phyloP scores from a whole-genome alignment of 163 green algal genomes.

The Prototheca cutis region DNA sequence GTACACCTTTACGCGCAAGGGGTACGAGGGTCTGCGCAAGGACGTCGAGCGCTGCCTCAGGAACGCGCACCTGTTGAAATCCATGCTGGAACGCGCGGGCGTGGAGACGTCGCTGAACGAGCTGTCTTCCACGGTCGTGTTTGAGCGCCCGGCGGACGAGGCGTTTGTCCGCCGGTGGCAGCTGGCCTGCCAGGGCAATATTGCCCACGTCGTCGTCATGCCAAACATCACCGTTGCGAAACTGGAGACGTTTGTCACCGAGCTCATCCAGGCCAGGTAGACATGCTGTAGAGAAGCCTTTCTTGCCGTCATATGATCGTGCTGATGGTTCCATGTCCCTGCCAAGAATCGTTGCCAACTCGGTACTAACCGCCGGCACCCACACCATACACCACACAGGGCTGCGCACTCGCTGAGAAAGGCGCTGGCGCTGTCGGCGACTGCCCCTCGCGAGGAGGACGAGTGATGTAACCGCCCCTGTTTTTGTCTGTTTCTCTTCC shows the following conservation, averaged over 20 bases:
- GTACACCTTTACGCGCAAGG: conserved; percentile 93
- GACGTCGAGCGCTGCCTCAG: conserved; percentile 89
- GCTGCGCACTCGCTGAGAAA: background rate
- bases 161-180: conserved; percentile 94
- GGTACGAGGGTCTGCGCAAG: conserved; percentile 79
- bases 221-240: conserved; percentile 83
- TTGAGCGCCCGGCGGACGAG: conserved; percentile 81
- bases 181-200: conserved; percentile 87
- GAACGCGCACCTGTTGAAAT: conserved; percentile 81
- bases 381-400: background rate
- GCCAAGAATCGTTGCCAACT: no score
- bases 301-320: no score
- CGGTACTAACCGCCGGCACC: no score
- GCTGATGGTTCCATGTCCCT: no score
- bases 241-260: conserved; percentile 77
- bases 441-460: background rate
- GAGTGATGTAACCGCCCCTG: background rate
- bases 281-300: no score
- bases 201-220: conserved; percentile 98
- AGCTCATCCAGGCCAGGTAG: conserved; percentile 28
- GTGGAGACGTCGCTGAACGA: conserved; percentile 89
- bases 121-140: conserved; percentile 88
- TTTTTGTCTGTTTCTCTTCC: no score
- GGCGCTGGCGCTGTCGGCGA: background rate
- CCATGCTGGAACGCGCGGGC: conserved; percentile 66